Conservation (phyloP, 306 rosid species). For the Prunus mume region DNA sequence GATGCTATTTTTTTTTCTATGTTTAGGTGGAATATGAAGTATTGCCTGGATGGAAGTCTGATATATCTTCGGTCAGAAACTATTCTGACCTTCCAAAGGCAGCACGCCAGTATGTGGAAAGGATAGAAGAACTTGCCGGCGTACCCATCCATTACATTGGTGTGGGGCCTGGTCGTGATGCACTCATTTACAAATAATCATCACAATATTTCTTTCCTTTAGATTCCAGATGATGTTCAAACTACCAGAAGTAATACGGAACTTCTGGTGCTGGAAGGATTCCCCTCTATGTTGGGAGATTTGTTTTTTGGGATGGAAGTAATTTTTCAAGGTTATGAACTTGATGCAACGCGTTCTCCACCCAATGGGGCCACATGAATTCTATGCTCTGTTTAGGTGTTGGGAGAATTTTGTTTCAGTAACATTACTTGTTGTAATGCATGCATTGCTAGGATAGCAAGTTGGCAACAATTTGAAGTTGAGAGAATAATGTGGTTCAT, state of each 20-base stretch:
- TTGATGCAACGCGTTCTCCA: not conserved
- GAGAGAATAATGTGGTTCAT: no score
- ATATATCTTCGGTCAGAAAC: conserved; percentile 76
- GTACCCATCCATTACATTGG: conserved; percentile 90
- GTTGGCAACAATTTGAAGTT: not conserved
- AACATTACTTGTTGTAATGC: not conserved
- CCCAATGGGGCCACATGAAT: not conserved
- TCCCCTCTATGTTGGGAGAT: not conserved
- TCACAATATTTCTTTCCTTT: not conserved
- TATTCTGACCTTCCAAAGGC: conserved; percentile 85
- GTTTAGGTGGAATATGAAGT: conserved; percentile 83
- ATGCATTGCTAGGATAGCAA: not conserved
- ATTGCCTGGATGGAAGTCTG: conserved; percentile 82
- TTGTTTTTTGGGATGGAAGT: not conserved
- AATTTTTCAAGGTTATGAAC: not conserved
- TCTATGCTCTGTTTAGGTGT: not conserved
- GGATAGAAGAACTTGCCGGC: conserved; percentile 87
- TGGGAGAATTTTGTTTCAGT: conserved; percentile 2
- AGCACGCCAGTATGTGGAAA: conserved; percentile 70
- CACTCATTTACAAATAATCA: conserved; percentile 68
- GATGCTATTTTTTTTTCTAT: conserved; percentile 15
- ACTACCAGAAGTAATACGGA: conserved; percentile 28
- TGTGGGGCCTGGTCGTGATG: conserved; percentile 96
- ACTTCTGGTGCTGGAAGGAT: conserved; percentile 22
- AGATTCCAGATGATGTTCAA: conserved; percentile 6